Conservation (phyloP, 495 filamentous ascomycete genomes). For the Penicillium lividum region DNA sequence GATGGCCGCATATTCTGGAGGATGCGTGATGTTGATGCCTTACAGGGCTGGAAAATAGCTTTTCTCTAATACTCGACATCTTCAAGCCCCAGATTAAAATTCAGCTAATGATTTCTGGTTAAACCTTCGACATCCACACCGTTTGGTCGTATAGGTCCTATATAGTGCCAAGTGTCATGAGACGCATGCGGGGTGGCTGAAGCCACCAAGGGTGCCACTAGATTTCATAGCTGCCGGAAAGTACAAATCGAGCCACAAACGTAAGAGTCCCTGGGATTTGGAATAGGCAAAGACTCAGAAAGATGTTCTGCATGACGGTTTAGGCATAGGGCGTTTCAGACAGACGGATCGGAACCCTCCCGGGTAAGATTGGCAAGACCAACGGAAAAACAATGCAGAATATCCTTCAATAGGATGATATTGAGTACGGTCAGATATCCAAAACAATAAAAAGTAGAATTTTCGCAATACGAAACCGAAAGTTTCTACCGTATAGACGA, state of each 20-base stretch:
- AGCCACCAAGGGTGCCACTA: constrained; percentile 12
- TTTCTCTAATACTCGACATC: too few relatives aligned
- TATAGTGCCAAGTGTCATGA: constrained; percentile 14
- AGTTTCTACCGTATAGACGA: background rate
- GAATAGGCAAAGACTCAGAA: background rate
- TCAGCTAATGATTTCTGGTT: too few relatives aligned
- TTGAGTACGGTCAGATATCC: background rate
- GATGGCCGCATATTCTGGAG: background rate
- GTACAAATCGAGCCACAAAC: constrained; percentile 6
- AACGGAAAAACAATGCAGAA: constrained; percentile 9
- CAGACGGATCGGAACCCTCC: constrained; percentile 20
- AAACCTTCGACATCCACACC: background rate
- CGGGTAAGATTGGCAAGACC: constrained; percentile 9
- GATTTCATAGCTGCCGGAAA: constrained; percentile 9
- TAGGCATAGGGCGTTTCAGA: constrained; percentile 26
- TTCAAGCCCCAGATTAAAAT: background rate
- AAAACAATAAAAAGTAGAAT: background rate
- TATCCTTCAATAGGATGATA: constrained; percentile 20
- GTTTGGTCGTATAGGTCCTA: background rate
- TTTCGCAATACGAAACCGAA: background rate
- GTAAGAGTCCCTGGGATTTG: background rate
- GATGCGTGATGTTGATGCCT: background rate
- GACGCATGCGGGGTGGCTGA: constrained; percentile 14
- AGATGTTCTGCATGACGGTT: constrained; percentile 13
- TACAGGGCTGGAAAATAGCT: background rate